These are phyloP conservation scores for Trametes cingulata DNA, from an alignment of 768 basidiomycete genomes.

Conservation along the genomic window DNA sequence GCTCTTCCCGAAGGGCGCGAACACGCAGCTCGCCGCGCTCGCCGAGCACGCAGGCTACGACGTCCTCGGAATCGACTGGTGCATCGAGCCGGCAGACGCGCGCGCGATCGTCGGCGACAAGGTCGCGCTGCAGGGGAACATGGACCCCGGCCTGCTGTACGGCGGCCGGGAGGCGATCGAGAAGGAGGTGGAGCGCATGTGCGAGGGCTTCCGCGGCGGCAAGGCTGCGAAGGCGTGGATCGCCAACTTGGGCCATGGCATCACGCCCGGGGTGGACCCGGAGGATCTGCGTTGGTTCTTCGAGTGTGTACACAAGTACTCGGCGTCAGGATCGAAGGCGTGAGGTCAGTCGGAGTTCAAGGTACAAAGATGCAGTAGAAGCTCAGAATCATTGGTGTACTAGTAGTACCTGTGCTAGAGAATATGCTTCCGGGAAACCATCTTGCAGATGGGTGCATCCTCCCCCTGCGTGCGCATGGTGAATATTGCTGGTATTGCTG, in stretches of 20 bases:
- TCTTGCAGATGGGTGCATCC: too few species aligned
- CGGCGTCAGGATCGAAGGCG: constrained; percentile 32
- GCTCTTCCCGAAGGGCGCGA: constrained; percentile 94
- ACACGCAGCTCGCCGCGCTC: constrained; percentile 62
- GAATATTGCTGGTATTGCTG: constrained; percentile 7
- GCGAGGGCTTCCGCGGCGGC: constrained; percentile 66
- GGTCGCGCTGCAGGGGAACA: constrained; percentile 86
- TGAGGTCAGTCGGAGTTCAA: background rate
- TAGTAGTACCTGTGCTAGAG: background rate
- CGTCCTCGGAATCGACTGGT: constrained; percentile 91
- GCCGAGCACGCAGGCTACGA: constrained; percentile 76
- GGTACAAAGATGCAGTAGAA: background rate
- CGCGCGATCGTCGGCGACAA: constrained; percentile 58
- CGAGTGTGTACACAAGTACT: constrained; percentile 86
- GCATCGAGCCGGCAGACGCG: constrained; percentile 74
- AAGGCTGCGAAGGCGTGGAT: constrained; percentile 78
- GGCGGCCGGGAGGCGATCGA: constrained; percentile 89
- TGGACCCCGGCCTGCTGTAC: constrained; percentile 87
- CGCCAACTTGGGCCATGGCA: constrained; percentile 95
- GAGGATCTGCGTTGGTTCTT: constrained; percentile 92
- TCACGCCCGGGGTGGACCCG: constrained; percentile 93
- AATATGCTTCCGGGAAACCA: background rate
- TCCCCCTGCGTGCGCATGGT: background rate
- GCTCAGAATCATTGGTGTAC: constrained; percentile 7
- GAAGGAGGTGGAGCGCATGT: constrained; percentile 79